Evolutionary conservation across 2,329 filamentous ascomycete genomes (phyloP), one percentile per base, ranked within the genome.

Genomic region (Trichoderma afroharzianum): DNA sequence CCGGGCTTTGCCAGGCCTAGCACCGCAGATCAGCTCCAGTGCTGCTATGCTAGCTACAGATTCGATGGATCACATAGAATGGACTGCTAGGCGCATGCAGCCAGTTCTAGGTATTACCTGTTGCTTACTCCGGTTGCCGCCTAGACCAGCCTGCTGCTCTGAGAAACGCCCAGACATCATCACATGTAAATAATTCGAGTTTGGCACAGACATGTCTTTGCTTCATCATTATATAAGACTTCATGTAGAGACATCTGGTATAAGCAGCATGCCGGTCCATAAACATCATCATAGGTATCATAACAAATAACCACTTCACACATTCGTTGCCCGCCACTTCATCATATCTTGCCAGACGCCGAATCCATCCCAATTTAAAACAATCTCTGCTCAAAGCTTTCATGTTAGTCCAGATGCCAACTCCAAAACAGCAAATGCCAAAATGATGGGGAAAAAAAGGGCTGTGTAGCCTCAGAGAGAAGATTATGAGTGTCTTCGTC

Each of bases 401-500:
- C 14, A 24, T 3, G 39, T 69, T 53, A 69, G 67, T 32, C 57
- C n/a, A 24, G 28, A 30, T 58, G 24, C 47, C 39, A 30, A 58
- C 28, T 5, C n/a, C 21, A 32, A 62, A 53, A n/a, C 2, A 33
- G 32, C n/a, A 36, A 6, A 24, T 28, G 63, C 28, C 55, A n/a
- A 18, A n/a, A 14, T 28, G 3, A 53, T 24, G 5, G 24, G 21
- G 47, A 6, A 43, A 9, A 39, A 28, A 3, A 4, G 8, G 33
- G 26, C 33, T 63, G 47, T 47, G 39, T 26, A 71, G 64, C 66
- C 69, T 87, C 85, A 87, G 85, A 87, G 85, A 87, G 85, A 87
- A 87, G 85, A 87, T 87, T 87, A 50, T 50, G 53, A 86, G 72
- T 77, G 74, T 76, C 77, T 79, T 86, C 85, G 83, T 83, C 85